A percentile compares a stretch with the other conserved stretches of the same genome.
Evolutionary conservation across 306 rosid species (phyloP).

Genomic region (Gleditsia sinensis): DNA sequence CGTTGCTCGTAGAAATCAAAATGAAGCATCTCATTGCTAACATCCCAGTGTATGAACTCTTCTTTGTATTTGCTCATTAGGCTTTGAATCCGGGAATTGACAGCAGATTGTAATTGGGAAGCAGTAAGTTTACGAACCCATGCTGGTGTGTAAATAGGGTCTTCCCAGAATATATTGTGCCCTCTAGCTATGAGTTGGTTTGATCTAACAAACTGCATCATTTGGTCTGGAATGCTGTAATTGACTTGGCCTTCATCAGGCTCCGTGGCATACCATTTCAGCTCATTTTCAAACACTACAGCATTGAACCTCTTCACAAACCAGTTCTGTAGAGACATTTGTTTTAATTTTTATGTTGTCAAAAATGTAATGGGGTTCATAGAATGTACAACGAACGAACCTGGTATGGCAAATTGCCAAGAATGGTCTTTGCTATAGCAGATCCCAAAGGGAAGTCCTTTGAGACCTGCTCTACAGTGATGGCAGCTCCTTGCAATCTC

Average conservation of each 20-base stretch:
- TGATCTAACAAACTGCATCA: slow-evolving; percentile 71
- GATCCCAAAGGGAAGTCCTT: slow-evolving; percentile 93
- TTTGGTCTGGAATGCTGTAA: slow-evolving; percentile 68
- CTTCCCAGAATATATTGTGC: slow-evolving; percentile 97
- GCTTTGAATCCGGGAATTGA: slow-evolving; percentile 59
- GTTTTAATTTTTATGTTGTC: neutral
- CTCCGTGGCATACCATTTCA: slow-evolving; percentile 94
- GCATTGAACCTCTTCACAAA: slow-evolving; percentile 82
- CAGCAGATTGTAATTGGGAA: slow-evolving; percentile 55
- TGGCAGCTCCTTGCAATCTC: slow-evolving; percentile 59
- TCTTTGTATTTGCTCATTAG: slow-evolving; percentile 72
- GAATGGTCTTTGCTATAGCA: slow-evolving; percentile 78
- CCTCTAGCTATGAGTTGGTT: slow-evolving; percentile 77
- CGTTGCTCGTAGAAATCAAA: slow-evolving; percentile 83
- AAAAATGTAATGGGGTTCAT: neutral
- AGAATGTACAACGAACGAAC: slow-evolving; percentile 31
- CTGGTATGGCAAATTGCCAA: slow-evolving; percentile 84
- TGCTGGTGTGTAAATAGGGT: slow-evolving; percentile 66
- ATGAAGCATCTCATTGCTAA: slow-evolving; percentile 96
- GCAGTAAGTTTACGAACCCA: slow-evolving; percentile 79
- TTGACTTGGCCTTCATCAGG: slow-evolving; percentile 66
- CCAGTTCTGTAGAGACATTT: slow-evolving; percentile 60
- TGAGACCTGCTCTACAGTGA: slow-evolving; percentile 55
- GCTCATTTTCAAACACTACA: slow-evolving; percentile 88
- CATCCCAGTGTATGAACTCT: slow-evolving; percentile 92